Percentiles rank a stretch among this genome's conserved stretches.
phyloP scores from a whole-genome alignment of 148 eudicot genomes.

The Vaccinium darrowii region DNA sequence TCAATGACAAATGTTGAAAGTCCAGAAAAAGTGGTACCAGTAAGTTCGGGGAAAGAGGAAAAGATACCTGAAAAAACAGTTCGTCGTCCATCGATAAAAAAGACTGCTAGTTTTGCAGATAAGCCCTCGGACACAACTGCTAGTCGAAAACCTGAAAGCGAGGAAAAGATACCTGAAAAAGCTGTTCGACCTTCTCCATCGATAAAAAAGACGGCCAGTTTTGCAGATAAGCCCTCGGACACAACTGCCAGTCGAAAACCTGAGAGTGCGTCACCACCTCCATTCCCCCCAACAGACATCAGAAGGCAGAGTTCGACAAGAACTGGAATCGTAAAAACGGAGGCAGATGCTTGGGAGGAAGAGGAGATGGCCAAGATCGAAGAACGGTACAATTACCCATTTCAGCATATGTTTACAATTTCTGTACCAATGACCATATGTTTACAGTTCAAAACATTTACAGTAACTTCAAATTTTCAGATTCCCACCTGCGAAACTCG shows the following conservation, averaged over 20 bases:
- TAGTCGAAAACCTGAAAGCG: slow-evolving; percentile 26
- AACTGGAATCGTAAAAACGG: slow-evolving; percentile 26
- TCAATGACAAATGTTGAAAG: slow-evolving; percentile 20
- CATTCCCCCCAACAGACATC: slow-evolving; percentile 28
- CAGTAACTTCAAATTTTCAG: background rate
- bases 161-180: slow-evolving; percentile 41
- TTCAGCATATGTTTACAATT: background rate
- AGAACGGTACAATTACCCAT: slow-evolving; percentile 34
- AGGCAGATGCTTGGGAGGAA: slow-evolving; percentile 77
- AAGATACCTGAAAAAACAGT: slow-evolving; percentile 45
- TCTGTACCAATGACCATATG: background rate
- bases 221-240: slow-evolving; percentile 26
- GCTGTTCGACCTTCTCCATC: slow-evolving; percentile 38
- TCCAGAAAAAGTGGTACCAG: slow-evolving; percentile 17
- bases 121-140: slow-evolving; percentile 15
- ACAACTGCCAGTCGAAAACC: slow-evolving; percentile 22
- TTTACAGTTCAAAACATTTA: background rate
- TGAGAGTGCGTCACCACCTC: slow-evolving; percentile 20
- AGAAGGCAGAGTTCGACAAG: slow-evolving; percentile 22
- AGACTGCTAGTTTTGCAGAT: slow-evolving; percentile 40
- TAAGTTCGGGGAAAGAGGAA: slow-evolving; percentile 17
- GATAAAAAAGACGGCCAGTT: slow-evolving; percentile 39
- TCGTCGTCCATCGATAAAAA: slow-evolving; percentile 45
- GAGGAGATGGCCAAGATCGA: slow-evolving; percentile 57
- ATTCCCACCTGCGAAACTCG: background rate